phyloP scores from a whole-genome alignment of 768 basidiomycete genomes.

The Termitomyces titanicus region DNA sequence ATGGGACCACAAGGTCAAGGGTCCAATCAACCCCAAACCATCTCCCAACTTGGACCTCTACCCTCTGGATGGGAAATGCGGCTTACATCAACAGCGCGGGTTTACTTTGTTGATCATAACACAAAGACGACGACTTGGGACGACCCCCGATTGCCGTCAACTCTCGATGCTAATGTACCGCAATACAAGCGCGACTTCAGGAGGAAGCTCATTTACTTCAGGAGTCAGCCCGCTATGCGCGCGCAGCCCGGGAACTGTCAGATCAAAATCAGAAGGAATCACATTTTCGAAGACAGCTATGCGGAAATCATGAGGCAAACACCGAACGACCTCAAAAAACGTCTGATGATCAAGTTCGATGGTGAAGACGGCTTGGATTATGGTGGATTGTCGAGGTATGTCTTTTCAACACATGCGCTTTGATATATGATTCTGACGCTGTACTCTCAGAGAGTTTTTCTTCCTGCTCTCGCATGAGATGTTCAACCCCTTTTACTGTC shows the following conservation, averaged over 20 bases:
- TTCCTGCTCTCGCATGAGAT: constrained; percentile 99
- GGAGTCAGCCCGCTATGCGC: constrained; percentile 96
- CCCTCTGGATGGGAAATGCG: constrained; percentile 99
- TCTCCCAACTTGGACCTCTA: constrained; percentile 93
- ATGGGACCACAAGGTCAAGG: constrained; percentile 93
- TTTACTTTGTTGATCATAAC: constrained; percentile 99
- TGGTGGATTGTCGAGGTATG: constrained; percentile 92
- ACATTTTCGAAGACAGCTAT: constrained; percentile 99
- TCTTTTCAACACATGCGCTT: constrained; percentile 10
- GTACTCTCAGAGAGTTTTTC: constrained; percentile 85
- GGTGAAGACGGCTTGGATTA: constrained; percentile 99
- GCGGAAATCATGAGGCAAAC: constrained; percentile 99
- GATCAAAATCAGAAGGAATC: constrained; percentile 96
- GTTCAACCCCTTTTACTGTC: constrained; percentile 99
- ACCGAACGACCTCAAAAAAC: constrained; percentile 96
- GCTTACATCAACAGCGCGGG: constrained; percentile 93
- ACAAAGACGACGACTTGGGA: constrained; percentile 99
- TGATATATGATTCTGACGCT: neutral
- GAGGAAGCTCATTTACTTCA: constrained; percentile 98
- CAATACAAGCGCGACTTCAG: constrained; percentile 99
- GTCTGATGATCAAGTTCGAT: constrained; percentile 99
- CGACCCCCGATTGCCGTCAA: constrained; percentile 93
- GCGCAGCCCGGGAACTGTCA: constrained; percentile 99
- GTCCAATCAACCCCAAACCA: constrained; percentile 88
- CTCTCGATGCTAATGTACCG: constrained; percentile 93